Conservation (phyloP, 805 yeast species). For the Metschnikowia lachancei region DNA sequence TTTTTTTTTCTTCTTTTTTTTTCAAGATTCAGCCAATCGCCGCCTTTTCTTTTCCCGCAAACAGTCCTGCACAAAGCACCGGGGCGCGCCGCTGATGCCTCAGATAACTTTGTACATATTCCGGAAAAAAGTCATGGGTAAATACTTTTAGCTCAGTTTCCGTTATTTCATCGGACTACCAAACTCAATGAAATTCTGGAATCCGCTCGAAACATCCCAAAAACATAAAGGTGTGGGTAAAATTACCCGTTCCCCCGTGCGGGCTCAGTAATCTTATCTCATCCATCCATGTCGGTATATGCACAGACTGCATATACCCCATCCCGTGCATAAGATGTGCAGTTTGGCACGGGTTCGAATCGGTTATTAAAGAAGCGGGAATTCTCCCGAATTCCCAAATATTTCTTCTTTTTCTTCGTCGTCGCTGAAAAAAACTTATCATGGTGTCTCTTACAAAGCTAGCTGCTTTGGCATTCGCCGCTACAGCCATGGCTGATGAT, state of each 20-base stretch:
- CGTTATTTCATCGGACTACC: too few relatives aligned
- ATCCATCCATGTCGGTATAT: constrained; percentile 4
- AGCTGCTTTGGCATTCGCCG: constrained; percentile 15
- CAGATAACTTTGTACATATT: constrained; percentile 4
- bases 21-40: constrained; percentile 6
- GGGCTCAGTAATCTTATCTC: constrained; percentile 5
- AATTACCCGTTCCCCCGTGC: background rate
- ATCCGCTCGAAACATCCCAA: too few relatives aligned
- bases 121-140: background rate
- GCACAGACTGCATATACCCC: background rate
- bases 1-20: background rate
- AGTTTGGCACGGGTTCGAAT: background rate
- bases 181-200: too few relatives aligned
- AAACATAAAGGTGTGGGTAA: background rate
- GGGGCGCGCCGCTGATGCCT: constrained; percentile 5
- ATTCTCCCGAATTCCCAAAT: background rate
- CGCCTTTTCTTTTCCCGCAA: background rate
- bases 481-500: constrained; percentile 19
- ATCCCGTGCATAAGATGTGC: background rate
- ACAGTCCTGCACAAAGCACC: background rate
- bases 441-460: constrained; percentile 18
- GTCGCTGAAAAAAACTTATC: background rate
- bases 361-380: background rate
- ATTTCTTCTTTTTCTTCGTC: background rate
- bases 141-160: too few relatives aligned